Evolutionary conservation across 768 basidiomycete genomes (phyloP).

Genomic region (Nidularia pulvinata): DNA sequence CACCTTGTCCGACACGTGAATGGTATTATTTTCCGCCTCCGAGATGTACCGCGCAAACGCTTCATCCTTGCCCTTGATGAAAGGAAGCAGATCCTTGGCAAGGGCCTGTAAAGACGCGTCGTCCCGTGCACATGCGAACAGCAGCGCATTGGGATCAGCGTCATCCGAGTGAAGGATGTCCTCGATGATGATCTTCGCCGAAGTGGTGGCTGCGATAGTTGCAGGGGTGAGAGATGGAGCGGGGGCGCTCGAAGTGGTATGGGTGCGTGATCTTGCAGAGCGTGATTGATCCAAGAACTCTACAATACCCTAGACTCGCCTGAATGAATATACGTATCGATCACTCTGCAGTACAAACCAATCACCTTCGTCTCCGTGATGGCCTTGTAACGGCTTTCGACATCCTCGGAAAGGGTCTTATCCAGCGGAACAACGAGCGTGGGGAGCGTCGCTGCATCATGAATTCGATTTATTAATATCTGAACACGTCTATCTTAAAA

Average conservation of each 20-base stretch:
- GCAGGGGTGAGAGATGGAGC: constrained; percentile 80
- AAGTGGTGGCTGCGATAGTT: constrained; percentile 68
- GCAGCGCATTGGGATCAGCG: constrained; percentile 62
- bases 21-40: constrained; percentile 44
- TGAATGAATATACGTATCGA: not conserved
- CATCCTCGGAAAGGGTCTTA: constrained; percentile 66
- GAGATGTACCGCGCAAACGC: constrained; percentile 48
- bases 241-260: constrained; percentile 71
- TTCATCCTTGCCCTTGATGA: constrained; percentile 44
- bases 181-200: constrained; percentile 51
- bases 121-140: constrained; percentile 59
- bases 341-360: no score
- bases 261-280: constrained; percentile 62
- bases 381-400: constrained; percentile 81
- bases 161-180: constrained; percentile 62
- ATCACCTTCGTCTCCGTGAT: constrained; percentile 71
- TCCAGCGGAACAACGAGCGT: constrained; percentile 84
- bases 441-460: constrained; percentile 70
- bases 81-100: constrained; percentile 36
- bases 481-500: no score
- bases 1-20: constrained; percentile 62
- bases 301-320: constrained; percentile 47
- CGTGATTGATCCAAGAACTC: constrained; percentile 87
- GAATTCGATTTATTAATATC: no score
- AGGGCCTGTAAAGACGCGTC: constrained; percentile 47